Evolutionary conservation across 2,329 filamentous ascomycete genomes (phyloP).

Genomic region (Lojkania enalia): DNA sequence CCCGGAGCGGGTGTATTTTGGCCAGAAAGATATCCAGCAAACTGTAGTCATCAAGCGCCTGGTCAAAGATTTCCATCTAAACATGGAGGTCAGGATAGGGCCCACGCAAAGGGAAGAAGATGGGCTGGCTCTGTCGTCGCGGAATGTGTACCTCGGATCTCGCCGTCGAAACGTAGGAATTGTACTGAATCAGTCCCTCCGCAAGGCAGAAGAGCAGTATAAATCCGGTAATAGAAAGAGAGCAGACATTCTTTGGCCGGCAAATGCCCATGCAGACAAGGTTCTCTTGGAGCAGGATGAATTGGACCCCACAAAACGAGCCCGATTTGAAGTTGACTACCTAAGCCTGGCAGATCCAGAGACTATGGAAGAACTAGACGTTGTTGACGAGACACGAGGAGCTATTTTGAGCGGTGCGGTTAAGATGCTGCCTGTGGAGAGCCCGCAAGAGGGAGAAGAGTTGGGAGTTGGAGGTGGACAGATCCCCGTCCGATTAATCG

Average conservation of each 20-base stretch:
- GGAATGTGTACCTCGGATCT: slow-evolving; percentile 88
- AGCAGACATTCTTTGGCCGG: slow-evolving; percentile 71
- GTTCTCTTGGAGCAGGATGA: slow-evolving; percentile 64
- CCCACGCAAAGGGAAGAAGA: slow-evolving; percentile 76
- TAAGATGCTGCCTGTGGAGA: slow-evolving; percentile 83
- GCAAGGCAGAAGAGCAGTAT: slow-evolving; percentile 71
- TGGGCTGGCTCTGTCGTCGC: slow-evolving; percentile 85
- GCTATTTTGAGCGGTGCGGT: slow-evolving; percentile 88
- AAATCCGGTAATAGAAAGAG: slow-evolving; percentile 57
- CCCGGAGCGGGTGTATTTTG: slow-evolving; percentile 84
- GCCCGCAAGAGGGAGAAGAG: slow-evolving; percentile 70
- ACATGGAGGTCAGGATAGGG: slow-evolving; percentile 72
- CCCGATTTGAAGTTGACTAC: slow-evolving; percentile 84
- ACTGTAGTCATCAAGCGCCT: slow-evolving; percentile 86
- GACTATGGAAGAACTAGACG: slow-evolving; percentile 75
- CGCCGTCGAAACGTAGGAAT: slow-evolving; percentile 72
- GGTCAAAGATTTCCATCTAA: slow-evolving; percentile 83
- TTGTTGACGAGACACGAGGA: slow-evolving; percentile 69
- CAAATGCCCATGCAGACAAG: slow-evolving; percentile 61
- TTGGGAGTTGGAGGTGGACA: slow-evolving; percentile 70
- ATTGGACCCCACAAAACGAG: slow-evolving; percentile 63
- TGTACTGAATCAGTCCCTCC: slow-evolving; percentile 71
- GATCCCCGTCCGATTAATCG: slow-evolving; percentile 83
- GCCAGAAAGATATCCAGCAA: slow-evolving; percentile 97
- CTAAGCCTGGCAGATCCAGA: slow-evolving; percentile 86